Evolutionary conservation across 768 basidiomycete species (phyloP), one percentile per base, ranked within the genome.

Genomic region (Porphyrellus cyaneotinctus): DNA sequence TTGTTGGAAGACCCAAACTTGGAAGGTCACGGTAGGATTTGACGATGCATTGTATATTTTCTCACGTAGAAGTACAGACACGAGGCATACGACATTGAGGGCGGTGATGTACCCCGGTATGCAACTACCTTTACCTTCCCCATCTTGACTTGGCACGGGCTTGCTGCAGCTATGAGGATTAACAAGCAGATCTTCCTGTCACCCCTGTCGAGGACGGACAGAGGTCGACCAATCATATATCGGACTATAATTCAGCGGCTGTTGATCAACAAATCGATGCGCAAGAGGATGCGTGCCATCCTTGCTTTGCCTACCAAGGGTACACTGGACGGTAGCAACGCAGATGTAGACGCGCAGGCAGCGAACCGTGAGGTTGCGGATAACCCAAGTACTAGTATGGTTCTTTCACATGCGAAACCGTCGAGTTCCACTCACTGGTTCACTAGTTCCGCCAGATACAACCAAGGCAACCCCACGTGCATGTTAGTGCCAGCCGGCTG

Each of bases 231-330:
- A 60, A 61, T 63, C 59, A 58, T 49, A 47, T 14, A 10, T 28
- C 24, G 41, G 8, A 26, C 24, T 1, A 17, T 42, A 17, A 9
- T 13, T 28, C 41, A 42, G 57, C 63, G 55, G 60, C 41, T 45
- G 59, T 47, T 56, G 60, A 59, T 59, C 63, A 64, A 52, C 64
- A 44, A 61, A 59, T 65, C 70, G 46, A 60, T 67, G 52, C 70
- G 54, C 66, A 48, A 59, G 53, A 66, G 52, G 72, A 72, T 62
- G 70, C 67, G 61, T 70, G 66, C 20, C 20, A 13, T 46, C 12
- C 23, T 48, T 3, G 10, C 30, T 20, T 24, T 15, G 3, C n/a
- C 31, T 11, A 28, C 20, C 15, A n/a, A 9, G 15, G 28, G 28
- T 30, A 28, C 20, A 8, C 6, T 6, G 6, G 24, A 15, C 15